phyloP scores from a whole-genome alignment of 2,329 filamentous ascomycete genomes.

The Aspergillus piperis region DNA sequence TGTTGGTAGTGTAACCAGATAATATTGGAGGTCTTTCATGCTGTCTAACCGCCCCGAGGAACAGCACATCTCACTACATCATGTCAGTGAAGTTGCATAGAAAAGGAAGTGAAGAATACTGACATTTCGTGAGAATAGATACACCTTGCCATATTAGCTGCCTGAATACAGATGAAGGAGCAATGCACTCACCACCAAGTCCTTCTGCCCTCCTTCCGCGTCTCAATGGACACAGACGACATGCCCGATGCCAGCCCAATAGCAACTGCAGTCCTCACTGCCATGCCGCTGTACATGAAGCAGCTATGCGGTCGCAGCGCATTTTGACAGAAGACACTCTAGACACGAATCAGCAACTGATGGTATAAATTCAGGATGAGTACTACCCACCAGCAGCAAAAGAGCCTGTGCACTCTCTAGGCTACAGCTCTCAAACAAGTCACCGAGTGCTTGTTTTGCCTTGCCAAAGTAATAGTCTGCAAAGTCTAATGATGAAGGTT shows the following conservation, averaged over 20 bases:
- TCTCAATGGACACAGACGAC: constrained; percentile 18
- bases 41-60: constrained; percentile 32
- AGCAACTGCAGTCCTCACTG: constrained; percentile 35
- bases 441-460: constrained; percentile 28
- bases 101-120: not conserved
- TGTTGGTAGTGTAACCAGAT: constrained; percentile 25
- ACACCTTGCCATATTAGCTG: constrained; percentile 15
- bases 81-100: not conserved
- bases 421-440: constrained; percentile 33
- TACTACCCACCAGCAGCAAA: constrained; percentile 24
- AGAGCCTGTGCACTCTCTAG: constrained; percentile 31
- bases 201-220: constrained; percentile 22
- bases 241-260: constrained; percentile 35
- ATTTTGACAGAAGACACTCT: constrained; percentile 36
- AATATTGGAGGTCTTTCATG: constrained; percentile 31
- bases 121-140: constrained; percentile 27
- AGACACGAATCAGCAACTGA: not conserved
- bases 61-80: constrained; percentile 32
- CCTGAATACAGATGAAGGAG: not conserved
- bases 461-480: constrained; percentile 30
- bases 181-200: constrained; percentile 28
- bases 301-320: constrained; percentile 38
- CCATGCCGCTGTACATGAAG: constrained; percentile 41
- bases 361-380: too few relatives aligned
- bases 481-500: constrained; percentile 23